Percentiles rank a stretch among this genome's conserved stretches.
These are phyloP conservation scores for Fusarium papillatum DNA, from an alignment of 2,329 filamentous ascomycete species.

Conservation along the genomic window DNA sequence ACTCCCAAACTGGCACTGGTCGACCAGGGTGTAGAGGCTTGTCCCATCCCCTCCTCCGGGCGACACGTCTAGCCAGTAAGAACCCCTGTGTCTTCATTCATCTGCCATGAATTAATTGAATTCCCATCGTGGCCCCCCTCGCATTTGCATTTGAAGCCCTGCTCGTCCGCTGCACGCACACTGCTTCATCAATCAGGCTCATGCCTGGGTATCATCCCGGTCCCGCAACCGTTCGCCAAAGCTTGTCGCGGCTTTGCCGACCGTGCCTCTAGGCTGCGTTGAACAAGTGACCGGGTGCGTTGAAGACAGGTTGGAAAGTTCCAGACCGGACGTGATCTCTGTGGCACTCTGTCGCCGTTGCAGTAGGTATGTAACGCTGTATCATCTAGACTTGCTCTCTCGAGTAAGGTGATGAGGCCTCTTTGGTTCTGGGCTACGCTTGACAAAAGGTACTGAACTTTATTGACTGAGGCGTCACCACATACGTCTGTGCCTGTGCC, in stretches of 20 bases:
- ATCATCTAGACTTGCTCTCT: background rate
- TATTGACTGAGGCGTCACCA: background rate
- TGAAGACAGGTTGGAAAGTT: background rate
- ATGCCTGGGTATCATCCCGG: conserved; percentile 13
- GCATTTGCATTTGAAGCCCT: conserved; percentile 2
- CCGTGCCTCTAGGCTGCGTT: conserved; percentile 11
- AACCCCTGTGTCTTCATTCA: conserved; percentile 25
- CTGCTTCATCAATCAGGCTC: background rate
- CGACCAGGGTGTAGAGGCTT: conserved; percentile 4
- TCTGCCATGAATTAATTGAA: conserved; percentile 32
- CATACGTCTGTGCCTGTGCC: background rate
- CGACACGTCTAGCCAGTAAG: conserved; percentile 25
- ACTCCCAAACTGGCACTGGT: conserved; percentile 18
- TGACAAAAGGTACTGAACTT: background rate
- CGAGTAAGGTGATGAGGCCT: background rate
- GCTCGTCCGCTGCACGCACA: background rate
- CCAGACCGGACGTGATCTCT: conserved; percentile 1
- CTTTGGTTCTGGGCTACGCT: background rate
- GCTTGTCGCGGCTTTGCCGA: conserved; percentile 15
- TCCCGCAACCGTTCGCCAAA: conserved; percentile 27
- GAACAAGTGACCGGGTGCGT: background rate
- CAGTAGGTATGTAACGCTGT: background rate
- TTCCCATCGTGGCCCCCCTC: conserved; percentile 21
- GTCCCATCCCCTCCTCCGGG: conserved; percentile 9
- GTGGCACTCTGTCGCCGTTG: conserved; percentile 1